Conservation (phyloP, 2,329 filamentous ascomycete genomes). For the Colletotrichum musae region DNA sequence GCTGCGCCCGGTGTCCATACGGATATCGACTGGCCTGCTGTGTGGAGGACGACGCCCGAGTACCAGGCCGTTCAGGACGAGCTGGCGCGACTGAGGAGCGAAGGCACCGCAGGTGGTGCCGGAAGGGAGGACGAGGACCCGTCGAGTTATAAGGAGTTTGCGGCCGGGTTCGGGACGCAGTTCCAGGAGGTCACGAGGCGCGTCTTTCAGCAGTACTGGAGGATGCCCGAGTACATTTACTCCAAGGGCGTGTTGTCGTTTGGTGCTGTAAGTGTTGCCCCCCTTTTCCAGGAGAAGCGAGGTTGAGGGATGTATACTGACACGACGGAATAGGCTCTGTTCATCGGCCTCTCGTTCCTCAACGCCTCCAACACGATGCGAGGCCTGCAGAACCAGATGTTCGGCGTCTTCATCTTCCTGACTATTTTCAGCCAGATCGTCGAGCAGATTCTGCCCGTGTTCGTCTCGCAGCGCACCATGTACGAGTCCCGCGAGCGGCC, state of each 20-base stretch:
- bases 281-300: background rate
- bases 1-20: constrained; percentile 60
- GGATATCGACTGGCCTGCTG: constrained; percentile 63
- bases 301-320: background rate
- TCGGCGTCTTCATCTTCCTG: constrained; percentile 79
- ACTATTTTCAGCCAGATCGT: constrained; percentile 78
- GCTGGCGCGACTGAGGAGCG: constrained; percentile 9
- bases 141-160: constrained; percentile 51
- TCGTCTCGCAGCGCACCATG: constrained; percentile 76
- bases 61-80: constrained; percentile 45
- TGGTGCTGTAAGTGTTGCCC: constrained; percentile 15
- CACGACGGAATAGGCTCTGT: constrained; percentile 59
- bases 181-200: constrained; percentile 53
- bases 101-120: background rate
- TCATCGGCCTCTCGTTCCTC: constrained; percentile 79
- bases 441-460: constrained; percentile 79
- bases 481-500: constrained; percentile 80
- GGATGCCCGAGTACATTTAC: constrained; percentile 73
- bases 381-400: constrained; percentile 80
- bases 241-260: constrained; percentile 59
- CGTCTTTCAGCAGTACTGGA: constrained; percentile 53
- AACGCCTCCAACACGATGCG: constrained; percentile 72
- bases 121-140: constrained; percentile 1
- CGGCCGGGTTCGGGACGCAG: constrained; percentile 49
- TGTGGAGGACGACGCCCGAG: constrained; percentile 61